These are phyloP conservation scores for Sporothrix curviconia DNA, from an alignment of 2,329 filamentous ascomycete genomes.

Conservation along the genomic window DNA sequence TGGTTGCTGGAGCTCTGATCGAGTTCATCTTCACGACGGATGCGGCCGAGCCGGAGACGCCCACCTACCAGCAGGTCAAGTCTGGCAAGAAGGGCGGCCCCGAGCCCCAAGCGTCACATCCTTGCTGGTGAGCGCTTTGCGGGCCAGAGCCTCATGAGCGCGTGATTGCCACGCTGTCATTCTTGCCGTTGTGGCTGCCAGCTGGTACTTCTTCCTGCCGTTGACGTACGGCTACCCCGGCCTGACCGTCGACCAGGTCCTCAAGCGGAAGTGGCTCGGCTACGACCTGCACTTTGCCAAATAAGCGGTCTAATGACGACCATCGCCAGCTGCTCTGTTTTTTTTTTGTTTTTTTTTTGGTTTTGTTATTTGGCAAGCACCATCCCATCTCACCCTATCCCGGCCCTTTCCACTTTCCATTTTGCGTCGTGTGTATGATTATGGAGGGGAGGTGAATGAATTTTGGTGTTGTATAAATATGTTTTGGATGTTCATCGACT, in stretches of 20 bases:
- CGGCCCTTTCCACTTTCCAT: not conserved
- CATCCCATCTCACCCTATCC: not conserved
- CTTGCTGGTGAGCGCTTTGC: slow-evolving; percentile 78
- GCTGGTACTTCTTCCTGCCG: slow-evolving; percentile 91
- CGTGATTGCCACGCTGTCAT: slow-evolving; percentile 77
- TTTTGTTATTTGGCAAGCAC: not conserved
- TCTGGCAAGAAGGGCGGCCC: slow-evolving; percentile 39
- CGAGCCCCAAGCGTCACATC: slow-evolving; percentile 51
- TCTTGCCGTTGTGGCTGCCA: slow-evolving; percentile 59
- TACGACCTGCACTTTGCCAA: slow-evolving; percentile 99
- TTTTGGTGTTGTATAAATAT: no score
- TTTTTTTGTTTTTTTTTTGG: no score
- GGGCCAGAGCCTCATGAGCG: slow-evolving; percentile 66
- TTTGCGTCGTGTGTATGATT: not conserved
- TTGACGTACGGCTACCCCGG: slow-evolving; percentile 94
- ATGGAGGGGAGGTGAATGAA: not conserved
- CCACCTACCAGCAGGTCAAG: slow-evolving; percentile 37
- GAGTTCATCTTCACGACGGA: slow-evolving; percentile 97
- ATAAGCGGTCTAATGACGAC: slow-evolving; percentile 40
- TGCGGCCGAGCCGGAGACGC: slow-evolving; percentile 52
- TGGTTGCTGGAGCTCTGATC: slow-evolving; percentile 84
- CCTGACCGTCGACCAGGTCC: slow-evolving; percentile 68
- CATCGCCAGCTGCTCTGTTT: no score
- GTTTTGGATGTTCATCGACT: not conserved
- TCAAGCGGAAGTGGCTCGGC: slow-evolving; percentile 86